Percentiles rank a stretch among this genome's conserved stretches.
phyloP scores from a whole-genome alignment of 306 rosid genomes.

The Fragaria ananassa region DNA sequence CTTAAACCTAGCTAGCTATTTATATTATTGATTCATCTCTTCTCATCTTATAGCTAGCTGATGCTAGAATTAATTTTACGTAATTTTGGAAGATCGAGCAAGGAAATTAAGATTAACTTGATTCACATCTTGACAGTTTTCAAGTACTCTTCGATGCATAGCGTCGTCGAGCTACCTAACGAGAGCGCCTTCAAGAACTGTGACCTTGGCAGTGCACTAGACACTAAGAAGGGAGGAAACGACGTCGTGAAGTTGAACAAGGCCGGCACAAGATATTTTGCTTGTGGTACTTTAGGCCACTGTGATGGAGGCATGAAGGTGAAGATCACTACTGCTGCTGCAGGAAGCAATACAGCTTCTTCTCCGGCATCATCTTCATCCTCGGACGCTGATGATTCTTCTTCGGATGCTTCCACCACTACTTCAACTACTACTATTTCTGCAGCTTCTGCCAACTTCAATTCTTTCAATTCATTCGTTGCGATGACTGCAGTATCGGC shows the following conservation, averaged over 20 bases:
- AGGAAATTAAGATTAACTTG: background rate
- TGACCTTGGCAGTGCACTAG: slow-evolving; percentile 43
- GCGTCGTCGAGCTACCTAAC: slow-evolving; percentile 52
- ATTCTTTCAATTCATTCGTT: slow-evolving; percentile 17
- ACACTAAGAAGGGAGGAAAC: slow-evolving; percentile 54
- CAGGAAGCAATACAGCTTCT: slow-evolving; percentile 33
- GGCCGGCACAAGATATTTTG: slow-evolving; percentile 56
- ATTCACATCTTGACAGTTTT: slow-evolving; percentile 45
- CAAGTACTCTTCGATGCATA: slow-evolving; percentile 75
- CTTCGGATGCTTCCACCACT: slow-evolving; percentile 25
- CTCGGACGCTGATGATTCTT: slow-evolving; percentile 24
- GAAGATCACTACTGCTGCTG: slow-evolving; percentile 44
- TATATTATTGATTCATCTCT: background rate
- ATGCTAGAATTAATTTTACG: background rate
- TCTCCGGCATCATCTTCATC: slow-evolving; percentile 38
- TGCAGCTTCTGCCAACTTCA: slow-evolving; percentile 11
- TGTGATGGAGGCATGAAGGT: slow-evolving; percentile 85
- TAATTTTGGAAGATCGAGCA: background rate
- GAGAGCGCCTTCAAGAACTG: slow-evolving; percentile 73
- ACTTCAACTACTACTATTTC: slow-evolving; percentile 9
- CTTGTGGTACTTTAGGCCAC: slow-evolving; percentile 81
- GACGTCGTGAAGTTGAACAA: slow-evolving; percentile 54
- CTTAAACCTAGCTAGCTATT: background rate
- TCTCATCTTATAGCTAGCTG: background rate
- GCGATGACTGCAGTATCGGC: slow-evolving; percentile 26